Base-by-base conservation (phyloP, 345 rosid species). In the Limnanthes douglasii region DNA sequence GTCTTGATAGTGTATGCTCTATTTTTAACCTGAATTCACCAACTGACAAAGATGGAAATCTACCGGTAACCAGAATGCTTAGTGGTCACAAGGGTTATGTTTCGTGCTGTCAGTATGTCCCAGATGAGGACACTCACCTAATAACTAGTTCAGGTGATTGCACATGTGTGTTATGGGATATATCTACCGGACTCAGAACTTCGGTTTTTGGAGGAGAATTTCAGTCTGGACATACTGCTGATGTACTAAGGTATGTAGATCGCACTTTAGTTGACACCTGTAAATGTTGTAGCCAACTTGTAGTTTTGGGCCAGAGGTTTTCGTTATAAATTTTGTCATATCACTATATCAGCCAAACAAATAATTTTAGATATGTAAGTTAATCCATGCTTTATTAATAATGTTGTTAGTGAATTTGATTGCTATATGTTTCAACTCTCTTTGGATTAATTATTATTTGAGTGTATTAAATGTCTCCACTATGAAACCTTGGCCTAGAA, bases 161-260 rank as follows among this genome's bases (percentile, higher is more conserved):
- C 40, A 90, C 96, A 1, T 90, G 99, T 33, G 75, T 75, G 34
- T 52, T 90, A 56, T 90, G 98, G 96, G 98, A 90, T 66, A 69
- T 81, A 25, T 70, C 93, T 11, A 84, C 99, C 3, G 99, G 99
- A 23, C 85, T 85, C 20, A 73, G 79, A 64, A 78, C 94, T 56
- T 85, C 94, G 27, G 80, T 84, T 12, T 90, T 90, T 47, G 96
- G 99, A 38, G 99, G 96, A 32, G 99, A 85, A 46, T 78, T 80
- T 65, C 99, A 84, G 60, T 85, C 86, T 11, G 96, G 99, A 37
- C 99, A 90, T 61, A 85, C 92, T 20, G 80, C 78, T 51, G 99
- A 90, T 51, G 96, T 90, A 9, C 60, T 68, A 39, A 78, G 96
- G 99, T 92, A 73, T 43, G 18, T 7, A 18, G 16, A 6, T 21